A percentile compares a stretch with the other conserved stretches of the same genome.
phyloP scores from a whole-genome alignment of 371 early-diverging fungal genomes.

The Chytridium lagenaria region DNA sequence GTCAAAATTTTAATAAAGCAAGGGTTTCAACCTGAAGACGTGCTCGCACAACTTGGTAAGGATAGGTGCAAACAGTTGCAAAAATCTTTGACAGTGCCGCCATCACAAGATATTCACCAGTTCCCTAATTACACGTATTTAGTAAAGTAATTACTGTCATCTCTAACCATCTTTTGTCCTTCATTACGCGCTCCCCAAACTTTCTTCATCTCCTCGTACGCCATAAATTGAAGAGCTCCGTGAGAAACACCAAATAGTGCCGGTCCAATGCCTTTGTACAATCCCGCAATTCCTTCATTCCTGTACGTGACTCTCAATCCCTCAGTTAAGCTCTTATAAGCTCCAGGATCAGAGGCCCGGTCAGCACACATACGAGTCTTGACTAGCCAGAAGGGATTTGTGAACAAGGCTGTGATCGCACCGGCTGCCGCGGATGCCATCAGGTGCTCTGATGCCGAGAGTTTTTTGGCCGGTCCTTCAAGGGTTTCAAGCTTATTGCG shows the following conservation, averaged over 20 bases:
- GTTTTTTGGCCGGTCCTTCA: constrained; percentile 23
- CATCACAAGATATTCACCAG: constrained; percentile 82
- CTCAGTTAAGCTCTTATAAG: constrained; percentile 78
- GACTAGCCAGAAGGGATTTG: constrained; percentile 95
- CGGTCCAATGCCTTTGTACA: constrained; percentile 88
- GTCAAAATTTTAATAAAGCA: background rate
- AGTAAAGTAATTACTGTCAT: constrained; percentile 26
- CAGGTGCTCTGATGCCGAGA: constrained; percentile 74
- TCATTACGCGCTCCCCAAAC: constrained; percentile 13
- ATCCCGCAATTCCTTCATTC: constrained; percentile 82
- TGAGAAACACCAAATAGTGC: constrained; percentile 91
- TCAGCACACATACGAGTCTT: constrained; percentile 93
- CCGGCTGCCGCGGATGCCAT: constrained; percentile 82
- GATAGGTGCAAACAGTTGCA: constrained; percentile 90
- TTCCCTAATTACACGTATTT: constrained; percentile 51
- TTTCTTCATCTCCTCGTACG: constrained; percentile 93
- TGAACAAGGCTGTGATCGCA: constrained; percentile 78
- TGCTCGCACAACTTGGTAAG: constrained; percentile 91
- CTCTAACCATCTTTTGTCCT: constrained; percentile 11
- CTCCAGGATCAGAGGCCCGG: constrained; percentile 63
- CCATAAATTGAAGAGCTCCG: constrained; percentile 96
- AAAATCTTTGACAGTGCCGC: constrained; percentile 86
- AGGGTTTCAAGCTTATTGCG: constrained; percentile 18
- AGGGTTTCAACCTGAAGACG: constrained; percentile 70
- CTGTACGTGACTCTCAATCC: constrained; percentile 67